Evolutionary conservation across 73 alveolate genomes (phyloP).

Genomic region (Tetrahymena thermophila): DNA sequence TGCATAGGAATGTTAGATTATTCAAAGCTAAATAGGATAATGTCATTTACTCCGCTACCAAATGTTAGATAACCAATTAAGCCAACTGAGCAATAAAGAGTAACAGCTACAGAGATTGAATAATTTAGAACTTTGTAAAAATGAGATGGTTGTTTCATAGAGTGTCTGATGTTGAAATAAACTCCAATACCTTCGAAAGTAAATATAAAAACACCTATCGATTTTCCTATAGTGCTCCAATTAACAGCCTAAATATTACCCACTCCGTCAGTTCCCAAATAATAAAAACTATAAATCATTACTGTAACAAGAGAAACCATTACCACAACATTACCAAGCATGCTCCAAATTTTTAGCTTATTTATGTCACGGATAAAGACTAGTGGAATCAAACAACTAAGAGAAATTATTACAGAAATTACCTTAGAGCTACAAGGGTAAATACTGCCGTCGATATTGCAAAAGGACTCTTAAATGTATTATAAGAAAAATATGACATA

Average conservation of each 20-base stretch:
- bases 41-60: neutral
- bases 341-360: neutral
- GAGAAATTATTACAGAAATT: neutral
- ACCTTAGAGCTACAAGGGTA: neutral
- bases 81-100: neutral
- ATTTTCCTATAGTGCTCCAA: neutral
- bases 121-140: neutral
- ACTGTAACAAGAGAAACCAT: neutral
- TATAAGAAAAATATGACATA: neutral
- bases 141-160: neutral
- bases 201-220: neutral
- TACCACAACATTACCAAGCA: neutral
- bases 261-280: neutral
- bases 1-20: neutral
- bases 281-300: neutral
- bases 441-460: neutral
- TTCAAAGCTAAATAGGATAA: neutral
- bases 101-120: neutral
- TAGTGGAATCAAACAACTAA: neutral
- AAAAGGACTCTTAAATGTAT: neutral
- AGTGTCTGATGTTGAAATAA: neutral
- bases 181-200: neutral
- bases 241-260: neutral
- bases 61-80: neutral
- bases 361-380: neutral